Conservation (phyloP, 192 early-diverging fungal species). For the Kickxella alabastrina region DNA sequence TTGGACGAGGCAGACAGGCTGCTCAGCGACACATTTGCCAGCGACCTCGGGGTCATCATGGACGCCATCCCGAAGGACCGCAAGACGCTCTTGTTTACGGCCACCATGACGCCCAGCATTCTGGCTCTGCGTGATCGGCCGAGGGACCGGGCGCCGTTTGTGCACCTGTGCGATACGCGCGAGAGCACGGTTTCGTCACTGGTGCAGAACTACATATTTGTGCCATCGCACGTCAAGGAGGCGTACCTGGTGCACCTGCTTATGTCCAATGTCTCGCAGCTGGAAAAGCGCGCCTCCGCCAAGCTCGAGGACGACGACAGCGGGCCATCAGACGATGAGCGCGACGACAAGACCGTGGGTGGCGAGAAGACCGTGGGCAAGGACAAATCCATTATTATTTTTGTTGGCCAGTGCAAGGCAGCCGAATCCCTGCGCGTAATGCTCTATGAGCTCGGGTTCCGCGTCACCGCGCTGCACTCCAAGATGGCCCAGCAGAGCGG, state of each 20-base stretch:
- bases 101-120: constrained; percentile 92
- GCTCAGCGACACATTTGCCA: constrained; percentile 77
- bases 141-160: constrained; percentile 23
- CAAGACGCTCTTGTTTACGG: constrained; percentile 94
- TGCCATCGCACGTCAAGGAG: constrained; percentile 87
- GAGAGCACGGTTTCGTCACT: constrained; percentile 79
- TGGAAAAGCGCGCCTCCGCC: constrained; percentile 30
- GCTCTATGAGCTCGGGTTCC: constrained; percentile 87
- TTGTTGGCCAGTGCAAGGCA: constrained; percentile 79
- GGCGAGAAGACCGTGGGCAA: constrained; percentile 12
- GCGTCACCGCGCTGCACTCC: constrained; percentile 86
- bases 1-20: constrained; percentile 96
- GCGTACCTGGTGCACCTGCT: constrained; percentile 82
- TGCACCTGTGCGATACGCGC: constrained; percentile 40
- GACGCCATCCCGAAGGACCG: constrained; percentile 72
- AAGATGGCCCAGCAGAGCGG: constrained; percentile 92
- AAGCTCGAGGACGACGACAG: constrained; percentile 37
- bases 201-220: constrained; percentile 86
- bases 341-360: constrained; percentile 37
- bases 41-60: constrained; percentile 79
- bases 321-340: constrained; percentile 2
- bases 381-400: constrained; percentile 90
- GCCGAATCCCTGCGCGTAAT: constrained; percentile 83
- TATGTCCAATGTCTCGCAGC: constrained; percentile 20
- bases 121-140: constrained; percentile 59